These are phyloP conservation scores for Tilletia walkeri DNA, from an alignment of 1,284 basidiomycete genomes.

Conservation along the genomic window DNA sequence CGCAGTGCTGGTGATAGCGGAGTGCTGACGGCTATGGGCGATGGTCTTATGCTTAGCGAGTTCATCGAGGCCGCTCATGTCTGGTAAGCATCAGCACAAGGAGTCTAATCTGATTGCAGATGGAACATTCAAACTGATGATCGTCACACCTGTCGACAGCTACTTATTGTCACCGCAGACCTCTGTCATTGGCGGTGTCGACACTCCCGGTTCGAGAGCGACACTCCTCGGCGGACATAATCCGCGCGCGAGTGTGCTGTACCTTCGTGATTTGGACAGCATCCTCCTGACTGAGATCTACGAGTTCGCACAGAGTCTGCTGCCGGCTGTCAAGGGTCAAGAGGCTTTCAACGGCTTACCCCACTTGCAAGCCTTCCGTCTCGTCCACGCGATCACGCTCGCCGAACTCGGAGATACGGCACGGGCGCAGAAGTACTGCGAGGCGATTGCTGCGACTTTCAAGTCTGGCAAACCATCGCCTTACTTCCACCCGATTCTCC, in stretches of 20 bases:
- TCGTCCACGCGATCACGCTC: slow-evolving; percentile 73
- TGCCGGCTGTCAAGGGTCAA: slow-evolving; percentile 73
- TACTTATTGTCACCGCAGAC: slow-evolving; percentile 84
- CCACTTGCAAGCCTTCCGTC: slow-evolving; percentile 83
- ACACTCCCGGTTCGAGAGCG: slow-evolving; percentile 66
- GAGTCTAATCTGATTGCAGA: slow-evolving; percentile 8
- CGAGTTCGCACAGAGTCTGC: slow-evolving; percentile 83
- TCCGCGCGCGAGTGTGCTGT: slow-evolving; percentile 62
- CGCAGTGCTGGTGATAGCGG: slow-evolving; percentile 64
- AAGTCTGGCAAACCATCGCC: slow-evolving; percentile 65
- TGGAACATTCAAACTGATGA: not conserved
- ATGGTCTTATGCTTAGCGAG: slow-evolving; percentile 71
- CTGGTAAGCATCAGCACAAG: slow-evolving; percentile 65
- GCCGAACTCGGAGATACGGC: slow-evolving; percentile 59
- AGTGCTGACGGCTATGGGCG: slow-evolving; percentile 79
- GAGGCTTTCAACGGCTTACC: slow-evolving; percentile 79
- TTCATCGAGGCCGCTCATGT: slow-evolving; percentile 83
- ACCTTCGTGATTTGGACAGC: slow-evolving; percentile 72
- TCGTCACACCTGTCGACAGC: slow-evolving; percentile 58
- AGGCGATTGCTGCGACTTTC: slow-evolving; percentile 76
- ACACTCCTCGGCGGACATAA: slow-evolving; percentile 66
- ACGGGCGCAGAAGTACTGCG: slow-evolving; percentile 69
- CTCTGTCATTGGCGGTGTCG: slow-evolving; percentile 70
- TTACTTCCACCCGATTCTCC: slow-evolving; percentile 68
- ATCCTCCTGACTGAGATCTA: slow-evolving; percentile 85